Evolutionary conservation across 2,329 filamentous ascomycete genomes (phyloP), one percentile per base, ranked within the genome.

Genomic region (Fusarium udum): DNA sequence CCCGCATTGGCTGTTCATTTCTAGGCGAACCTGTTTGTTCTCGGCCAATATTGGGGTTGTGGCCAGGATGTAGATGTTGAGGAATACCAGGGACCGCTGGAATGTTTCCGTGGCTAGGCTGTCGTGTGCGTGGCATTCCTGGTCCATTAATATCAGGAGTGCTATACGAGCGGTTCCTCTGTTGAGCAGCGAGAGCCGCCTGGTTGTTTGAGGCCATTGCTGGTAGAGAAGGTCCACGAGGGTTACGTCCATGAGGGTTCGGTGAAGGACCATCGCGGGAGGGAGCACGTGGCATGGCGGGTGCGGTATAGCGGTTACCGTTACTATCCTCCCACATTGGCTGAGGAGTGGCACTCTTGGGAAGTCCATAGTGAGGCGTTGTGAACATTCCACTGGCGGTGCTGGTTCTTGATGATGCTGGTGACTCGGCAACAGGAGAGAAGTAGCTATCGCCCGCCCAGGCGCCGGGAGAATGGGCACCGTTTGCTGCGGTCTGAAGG

Each of bases 91-190:
- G 93, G 18, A 95, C 92, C 16, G 89, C 90, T 10, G 93, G 93
- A 11, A 94, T 88, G 67, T 84, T 80, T 75, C 81, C 85, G 82
- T 82, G 85, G 80, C 85, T 87, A 80, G 82, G 86, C 82, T 89
- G 88, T 72, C 87, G 84, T 60, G 85, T 86, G 72, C 90, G 87
- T 79, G 87, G 85, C 55, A 87, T 87, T 72, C 88, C 87, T 60
- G 91, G 89, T 60, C 89, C 91, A 74, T 97, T 94, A 76, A 97
- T 97, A 80, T 98, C 95, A 13, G 96, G 95, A 72, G 95, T 98
- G 84, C 95, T 98, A 78, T 97, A 97, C 42, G 95, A 97, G 73
- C 96, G 90, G 83, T 93, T 92, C 74, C 95, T 89, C 79, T 92
- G 91, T 80, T 94, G 91, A 72, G 87, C 82, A 72, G 87, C 85